Evolutionary conservation across 306 rosid genomes (phyloP), one percentile per base, ranked within the genome.

Genomic region (Mucuna pruriens): DNA sequence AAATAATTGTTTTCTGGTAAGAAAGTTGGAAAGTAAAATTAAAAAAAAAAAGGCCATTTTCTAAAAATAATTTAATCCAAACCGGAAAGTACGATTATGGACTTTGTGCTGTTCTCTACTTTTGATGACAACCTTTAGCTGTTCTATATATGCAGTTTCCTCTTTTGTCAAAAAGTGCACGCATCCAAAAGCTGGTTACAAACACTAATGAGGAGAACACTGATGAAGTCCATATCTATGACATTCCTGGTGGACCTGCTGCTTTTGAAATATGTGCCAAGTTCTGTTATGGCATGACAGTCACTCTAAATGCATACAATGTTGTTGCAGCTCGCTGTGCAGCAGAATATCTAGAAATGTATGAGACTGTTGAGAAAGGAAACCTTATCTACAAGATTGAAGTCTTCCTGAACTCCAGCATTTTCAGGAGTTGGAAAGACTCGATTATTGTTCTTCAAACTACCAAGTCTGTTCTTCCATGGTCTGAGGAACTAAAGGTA

Each of bases 341-440:
- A 4, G 96, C 98, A 9, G 99, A 93, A 82, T 95, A 93, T 86
- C 95, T 95, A 16, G 98, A 89, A 82, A 93, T 95, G 99, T 88
- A 86, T 45, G 99, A 95, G 87, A 87, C 90, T 11, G 86, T 88
- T 44, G 98, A 95, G 79, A 95, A 91, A 85, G 99, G 99, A 51
- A 93, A 93, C 71, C 99, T 95, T 20, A 74, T 95, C 83, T 89
- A 95, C 91, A 95, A 95, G 89, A 89, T 95, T 69, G 99, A 95
- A 69, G 99, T 93, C 15, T 95, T 95, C 85, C 97, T 95, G 84
- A 93, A 85, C 85, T 91, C 97, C 7, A 93, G 97, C 93, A 85
- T 95, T 78, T 90, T 95, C 84, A 86, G 91, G 84, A 91, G 98
- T 85, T 95, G 99, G 98, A 95, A 95, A 77, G 97, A 95, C 89